Evolutionary conservation across 768 basidiomycete genomes (phyloP), one percentile per base, ranked within the genome.

Genomic region (Pisolithus microcarpus): DNA sequence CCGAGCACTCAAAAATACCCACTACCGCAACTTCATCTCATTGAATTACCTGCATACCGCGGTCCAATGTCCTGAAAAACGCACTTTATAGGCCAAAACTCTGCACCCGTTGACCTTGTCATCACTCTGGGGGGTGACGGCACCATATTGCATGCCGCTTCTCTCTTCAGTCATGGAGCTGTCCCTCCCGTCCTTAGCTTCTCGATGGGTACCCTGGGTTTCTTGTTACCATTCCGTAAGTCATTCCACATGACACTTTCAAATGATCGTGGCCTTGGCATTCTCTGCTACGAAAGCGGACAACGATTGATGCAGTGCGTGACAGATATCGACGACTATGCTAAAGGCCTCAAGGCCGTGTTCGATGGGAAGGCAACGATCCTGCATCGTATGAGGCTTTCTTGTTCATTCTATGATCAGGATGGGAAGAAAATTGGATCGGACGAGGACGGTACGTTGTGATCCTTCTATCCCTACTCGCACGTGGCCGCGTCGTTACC

Each of bases 41-140:
- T 34, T 34, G 34, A 11, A 34, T 34, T 34, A 34, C 13, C 13
- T 34, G 34, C 10, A 2, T 11, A 34, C 5, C 11, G 13, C 31
- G 11, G 11, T 34, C 11, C 5, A 34, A 34, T 15, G 15, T 34
- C 34, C 13, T 11, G 34, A 13, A 13, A 34, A 34, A 34, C 5
- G 34, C 34, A 2, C 5, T 15, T 31, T 39, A 49, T 58, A 73
- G 76, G 76, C 43, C 74, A 72, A 40, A 69, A 70, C 45, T 72
- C 83, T 4, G 73, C 82, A 56, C 77, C 76, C 49, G 87, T 95
- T 52, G 88, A 92, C 64, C 73, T 97, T 8, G 85, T 96, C 18
- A 81, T 96, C 24, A 95, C 94, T 0, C 70, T 97, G 1, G 94
- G 94, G 42, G 94, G 94, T 31, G 94, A 97, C 62, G 94, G 94